Conservation (phyloP, 495 filamentous ascomycete species). For the Cryomyces minteri region DNA sequence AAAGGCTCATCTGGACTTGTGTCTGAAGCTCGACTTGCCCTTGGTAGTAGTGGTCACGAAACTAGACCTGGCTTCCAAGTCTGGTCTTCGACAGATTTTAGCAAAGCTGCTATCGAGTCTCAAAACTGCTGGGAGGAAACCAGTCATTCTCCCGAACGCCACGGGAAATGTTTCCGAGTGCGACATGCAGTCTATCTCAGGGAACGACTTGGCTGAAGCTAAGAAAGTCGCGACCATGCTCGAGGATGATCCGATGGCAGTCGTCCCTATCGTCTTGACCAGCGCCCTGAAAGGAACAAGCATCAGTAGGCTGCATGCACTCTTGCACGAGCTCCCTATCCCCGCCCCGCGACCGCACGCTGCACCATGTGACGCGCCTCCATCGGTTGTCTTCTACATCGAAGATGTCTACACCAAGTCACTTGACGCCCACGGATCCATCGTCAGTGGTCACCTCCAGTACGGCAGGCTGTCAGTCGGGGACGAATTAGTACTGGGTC, state of each 20-base stretch:
- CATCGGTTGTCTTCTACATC: conserved; percentile 55
- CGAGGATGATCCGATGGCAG: conserved; percentile 12
- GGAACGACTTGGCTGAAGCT: conserved; percentile 8
- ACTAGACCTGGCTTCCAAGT: conserved; percentile 63
- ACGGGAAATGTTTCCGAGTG: conserved; percentile 3
- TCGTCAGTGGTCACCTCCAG: conserved; percentile 68
- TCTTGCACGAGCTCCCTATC: conserved; percentile 61
- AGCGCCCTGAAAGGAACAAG: conserved; percentile 76
- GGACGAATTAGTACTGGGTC: conserved; percentile 62
- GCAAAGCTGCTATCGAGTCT: conserved; percentile 55
- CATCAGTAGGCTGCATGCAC: conserved; percentile 61
- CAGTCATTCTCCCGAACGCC: conserved; percentile 41
- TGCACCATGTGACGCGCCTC: conserved; percentile 22
- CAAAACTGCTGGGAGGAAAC: conserved; percentile 55
- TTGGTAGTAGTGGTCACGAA: conserved; percentile 77
- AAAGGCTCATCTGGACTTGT: conserved; percentile 70
- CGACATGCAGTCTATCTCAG: conserved; percentile 9
- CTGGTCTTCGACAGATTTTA: conserved; percentile 46
- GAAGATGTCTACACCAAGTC: conserved; percentile 49
- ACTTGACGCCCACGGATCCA: conserved; percentile 29
- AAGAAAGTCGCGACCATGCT: conserved; percentile 5
- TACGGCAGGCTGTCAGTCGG: conserved; percentile 64
- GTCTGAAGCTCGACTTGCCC: conserved; percentile 56
- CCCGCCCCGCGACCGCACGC: background rate
- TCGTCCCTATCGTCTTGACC: conserved; percentile 73